phyloP scores from a whole-genome alignment of 1,139 yeast genomes.

The Meyerozyma athensensis region DNA sequence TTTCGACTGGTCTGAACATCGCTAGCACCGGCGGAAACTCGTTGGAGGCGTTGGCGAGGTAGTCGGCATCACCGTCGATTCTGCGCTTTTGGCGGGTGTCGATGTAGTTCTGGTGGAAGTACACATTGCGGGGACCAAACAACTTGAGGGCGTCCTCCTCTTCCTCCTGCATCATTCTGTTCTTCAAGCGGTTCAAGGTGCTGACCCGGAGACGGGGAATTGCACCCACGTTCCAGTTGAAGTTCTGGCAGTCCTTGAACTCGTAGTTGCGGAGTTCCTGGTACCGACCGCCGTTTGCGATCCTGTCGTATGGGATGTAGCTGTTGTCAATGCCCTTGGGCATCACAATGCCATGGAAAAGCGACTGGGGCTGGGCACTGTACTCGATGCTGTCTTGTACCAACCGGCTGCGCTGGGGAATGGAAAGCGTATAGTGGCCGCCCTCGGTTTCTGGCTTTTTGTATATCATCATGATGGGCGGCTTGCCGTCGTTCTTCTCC shows the following conservation, averaged over 20 bases:
- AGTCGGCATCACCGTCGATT: slow-evolving; percentile 19
- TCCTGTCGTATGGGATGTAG: slow-evolving; percentile 18
- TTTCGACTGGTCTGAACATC: slow-evolving; percentile 51
- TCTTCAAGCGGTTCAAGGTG: slow-evolving; percentile 11
- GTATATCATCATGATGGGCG: slow-evolving; percentile 28
- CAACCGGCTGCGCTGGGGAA: slow-evolving; percentile 12
- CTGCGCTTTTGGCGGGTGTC: slow-evolving; percentile 7
- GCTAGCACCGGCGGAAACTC: slow-evolving; percentile 41
- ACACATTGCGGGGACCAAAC: slow-evolving; percentile 18
- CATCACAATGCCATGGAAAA: slow-evolving; percentile 25
- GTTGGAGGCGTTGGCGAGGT: slow-evolving; percentile 14
- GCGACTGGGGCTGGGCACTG: slow-evolving; percentile 5
- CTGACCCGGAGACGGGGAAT: slow-evolving; percentile 32
- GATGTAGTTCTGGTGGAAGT: slow-evolving; percentile 19
- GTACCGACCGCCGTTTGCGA: slow-evolving; percentile 5
- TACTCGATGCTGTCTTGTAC: slow-evolving; percentile 4
- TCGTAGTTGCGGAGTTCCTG: slow-evolving; percentile 25
- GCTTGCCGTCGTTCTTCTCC: slow-evolving; percentile 13
- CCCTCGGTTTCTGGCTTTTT: slow-evolving; percentile 25
- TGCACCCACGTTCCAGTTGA: slow-evolving; percentile 42
- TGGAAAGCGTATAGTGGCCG: slow-evolving; percentile 27
- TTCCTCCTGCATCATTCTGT: slow-evolving; percentile 8
- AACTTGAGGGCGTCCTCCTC: slow-evolving; percentile 10
- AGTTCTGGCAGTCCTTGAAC: slow-evolving; percentile 23
- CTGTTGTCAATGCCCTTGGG: slow-evolving; percentile 22